Conservation (phyloP, 2,329 filamentous ascomycete genomes). For the Chaetomium sp. region DNA sequence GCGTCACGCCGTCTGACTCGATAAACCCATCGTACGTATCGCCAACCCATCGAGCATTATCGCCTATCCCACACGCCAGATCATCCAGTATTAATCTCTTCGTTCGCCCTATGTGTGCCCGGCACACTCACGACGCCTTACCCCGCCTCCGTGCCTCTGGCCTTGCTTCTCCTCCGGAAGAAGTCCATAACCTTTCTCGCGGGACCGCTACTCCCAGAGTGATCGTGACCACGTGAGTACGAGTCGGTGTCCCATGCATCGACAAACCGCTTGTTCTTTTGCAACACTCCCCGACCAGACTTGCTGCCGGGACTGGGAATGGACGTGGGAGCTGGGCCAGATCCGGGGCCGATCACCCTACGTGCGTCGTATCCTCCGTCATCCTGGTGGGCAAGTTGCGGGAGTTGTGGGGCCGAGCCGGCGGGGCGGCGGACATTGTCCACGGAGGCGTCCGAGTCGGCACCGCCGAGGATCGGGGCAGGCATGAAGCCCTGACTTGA, state of each 20-base stretch:
- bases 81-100: not conserved
- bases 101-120: not conserved
- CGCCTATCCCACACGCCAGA: not conserved
- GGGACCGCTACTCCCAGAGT: slow-evolving; percentile 77
- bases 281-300: slow-evolving; percentile 53
- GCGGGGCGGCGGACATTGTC: slow-evolving; percentile 35
- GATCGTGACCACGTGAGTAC: slow-evolving; percentile 49
- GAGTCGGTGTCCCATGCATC: slow-evolving; percentile 81
- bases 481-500: slow-evolving; percentile 43
- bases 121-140: slow-evolving; percentile 27
- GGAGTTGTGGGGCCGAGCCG: slow-evolving; percentile 39
- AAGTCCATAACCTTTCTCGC: slow-evolving; percentile 97
- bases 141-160: slow-evolving; percentile 54
- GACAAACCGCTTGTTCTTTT: slow-evolving; percentile 82
- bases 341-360: slow-evolving; percentile 26
- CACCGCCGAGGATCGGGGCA: slow-evolving; percentile 41
- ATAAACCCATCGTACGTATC: too few species aligned
- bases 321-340: too few species aligned
- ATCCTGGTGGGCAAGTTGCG: slow-evolving; percentile 37
- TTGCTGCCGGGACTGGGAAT: slow-evolving; percentile 13
- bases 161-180: slow-evolving; percentile 81
- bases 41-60: too few species aligned
- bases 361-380: slow-evolving; percentile 34
- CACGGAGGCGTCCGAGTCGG: slow-evolving; percentile 50
- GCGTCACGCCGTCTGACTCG: too few species aligned